These are phyloP conservation scores for Heracleum sosnowskyi DNA, from an alignment of 129 eudicot species.

Conservation along the genomic window DNA sequence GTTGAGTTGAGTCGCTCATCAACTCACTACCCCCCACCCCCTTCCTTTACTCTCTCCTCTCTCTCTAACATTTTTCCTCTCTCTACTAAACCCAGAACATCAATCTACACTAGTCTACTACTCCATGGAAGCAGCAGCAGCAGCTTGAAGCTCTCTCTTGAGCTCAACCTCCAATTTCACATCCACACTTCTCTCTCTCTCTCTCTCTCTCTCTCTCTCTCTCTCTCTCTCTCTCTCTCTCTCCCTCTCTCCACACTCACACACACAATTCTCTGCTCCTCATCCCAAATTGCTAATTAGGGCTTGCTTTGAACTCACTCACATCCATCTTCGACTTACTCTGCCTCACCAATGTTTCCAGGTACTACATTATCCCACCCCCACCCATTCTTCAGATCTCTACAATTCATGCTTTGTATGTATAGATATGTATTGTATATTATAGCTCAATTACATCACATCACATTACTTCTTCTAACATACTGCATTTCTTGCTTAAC, in stretches of 20 bases:
- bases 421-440: not conserved
- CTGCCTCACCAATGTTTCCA: conserved; percentile 1
- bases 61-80: not conserved
- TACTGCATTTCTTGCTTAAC: not conserved
- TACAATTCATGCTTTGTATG: not conserved
- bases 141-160: not conserved
- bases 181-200: no score
- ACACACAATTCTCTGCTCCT: not conserved
- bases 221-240: not conserved
- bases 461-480: not conserved
- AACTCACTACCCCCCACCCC: not conserved
- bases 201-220: not conserved
- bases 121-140: not conserved
- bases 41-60: not conserved
- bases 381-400: not conserved
- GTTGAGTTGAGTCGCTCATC: conserved; percentile 5
- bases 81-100: not conserved
- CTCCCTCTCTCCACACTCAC: not conserved
- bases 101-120: not conserved
- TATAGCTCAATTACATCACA: not conserved
- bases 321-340: not conserved
- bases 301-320: not conserved
- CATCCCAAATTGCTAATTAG: not conserved
- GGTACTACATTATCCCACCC: not conserved
- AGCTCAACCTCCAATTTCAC: not conserved